phyloP scores from a whole-genome alignment of 192 early-diverging fungal species.

The Coemansia umbellata region DNA sequence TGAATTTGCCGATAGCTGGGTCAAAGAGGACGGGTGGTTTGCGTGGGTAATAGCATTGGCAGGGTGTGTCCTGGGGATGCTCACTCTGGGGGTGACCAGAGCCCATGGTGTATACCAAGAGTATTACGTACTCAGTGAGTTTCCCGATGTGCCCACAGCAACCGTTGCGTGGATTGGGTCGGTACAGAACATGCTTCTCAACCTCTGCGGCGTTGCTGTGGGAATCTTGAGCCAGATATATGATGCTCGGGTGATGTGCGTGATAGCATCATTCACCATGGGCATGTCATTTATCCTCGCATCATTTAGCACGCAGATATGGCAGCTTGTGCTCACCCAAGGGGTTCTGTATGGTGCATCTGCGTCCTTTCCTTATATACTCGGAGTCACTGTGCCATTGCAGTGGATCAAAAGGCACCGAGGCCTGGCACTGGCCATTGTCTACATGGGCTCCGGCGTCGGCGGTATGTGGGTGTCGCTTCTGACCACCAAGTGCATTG shows the following conservation, averaged over 20 bases:
- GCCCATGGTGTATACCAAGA: slow-evolving; percentile 51
- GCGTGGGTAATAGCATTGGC: slow-evolving; percentile 40
- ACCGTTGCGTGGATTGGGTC: slow-evolving; percentile 49
- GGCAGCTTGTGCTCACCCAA: slow-evolving; percentile 53
- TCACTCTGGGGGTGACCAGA: slow-evolving; percentile 37
- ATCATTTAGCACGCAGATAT: slow-evolving; percentile 48
- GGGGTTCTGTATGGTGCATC: slow-evolving; percentile 42
- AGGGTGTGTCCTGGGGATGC: slow-evolving; percentile 38
- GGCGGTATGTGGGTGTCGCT: slow-evolving; percentile 49
- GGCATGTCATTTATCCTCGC: slow-evolving; percentile 40
- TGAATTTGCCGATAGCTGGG: slow-evolving; percentile 4
- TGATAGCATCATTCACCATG: slow-evolving; percentile 17
- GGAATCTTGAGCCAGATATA: slow-evolving; percentile 36
- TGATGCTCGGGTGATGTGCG: slow-evolving; percentile 27
- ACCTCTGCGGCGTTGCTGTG: slow-evolving; percentile 39
- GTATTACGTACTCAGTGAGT: slow-evolving; percentile 37
- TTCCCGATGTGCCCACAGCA: slow-evolving; percentile 11
- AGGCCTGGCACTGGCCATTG: slow-evolving; percentile 33
- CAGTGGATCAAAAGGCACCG: slow-evolving; percentile 36
- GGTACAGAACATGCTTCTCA: slow-evolving; percentile 40
- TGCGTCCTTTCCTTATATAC: slow-evolving; percentile 44
- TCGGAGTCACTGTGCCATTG: slow-evolving; percentile 39
- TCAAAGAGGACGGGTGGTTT: slow-evolving; percentile 29
- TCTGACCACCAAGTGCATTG: slow-evolving; percentile 22
- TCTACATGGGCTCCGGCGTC: slow-evolving; percentile 37